Evolutionary conservation across 2,329 filamentous ascomycete genomes (phyloP).

Genomic region (Waltergamsia citrina): DNA sequence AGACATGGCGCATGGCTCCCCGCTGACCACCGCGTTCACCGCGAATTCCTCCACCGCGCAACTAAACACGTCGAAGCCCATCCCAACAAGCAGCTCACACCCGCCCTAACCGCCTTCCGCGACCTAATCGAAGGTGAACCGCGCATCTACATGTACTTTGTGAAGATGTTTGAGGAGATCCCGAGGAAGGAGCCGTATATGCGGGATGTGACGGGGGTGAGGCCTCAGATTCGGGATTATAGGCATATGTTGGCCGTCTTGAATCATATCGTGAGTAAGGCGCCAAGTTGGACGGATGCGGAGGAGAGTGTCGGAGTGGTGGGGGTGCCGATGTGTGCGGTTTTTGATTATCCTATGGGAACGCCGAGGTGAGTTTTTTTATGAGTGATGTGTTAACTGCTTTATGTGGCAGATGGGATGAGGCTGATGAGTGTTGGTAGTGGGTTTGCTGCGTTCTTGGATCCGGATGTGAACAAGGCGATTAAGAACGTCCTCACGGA

Average conservation of each 20-base stretch:
- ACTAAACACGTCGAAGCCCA: slow-evolving; percentile 45
- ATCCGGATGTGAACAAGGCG: slow-evolving; percentile 43
- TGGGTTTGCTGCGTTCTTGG: slow-evolving; percentile 43
- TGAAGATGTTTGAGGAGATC: slow-evolving; percentile 59
- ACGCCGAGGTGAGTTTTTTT: slow-evolving; percentile 31
- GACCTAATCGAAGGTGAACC: slow-evolving; percentile 54
- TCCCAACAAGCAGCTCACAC: slow-evolving; percentile 38
- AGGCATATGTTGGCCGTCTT: slow-evolving; percentile 56
- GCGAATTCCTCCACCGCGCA: slow-evolving; percentile 50
- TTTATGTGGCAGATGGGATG: background rate
- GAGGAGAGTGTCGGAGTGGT: slow-evolving; percentile 42
- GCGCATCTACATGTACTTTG: slow-evolving; percentile 57
- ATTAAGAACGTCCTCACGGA: slow-evolving; percentile 45
- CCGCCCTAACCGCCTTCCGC: slow-evolving; percentile 55
- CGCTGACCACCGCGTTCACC: slow-evolving; percentile 50
- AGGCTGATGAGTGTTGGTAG: slow-evolving; percentile 11
- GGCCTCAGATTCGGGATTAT: slow-evolving; percentile 53
- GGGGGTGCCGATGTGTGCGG: slow-evolving; percentile 41
- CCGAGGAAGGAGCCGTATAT: slow-evolving; percentile 50
- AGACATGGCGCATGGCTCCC: slow-evolving; percentile 54
- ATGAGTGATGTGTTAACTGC: too few relatives aligned
- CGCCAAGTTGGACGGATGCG: slow-evolving; percentile 43
- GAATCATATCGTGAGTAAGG: slow-evolving; percentile 46
- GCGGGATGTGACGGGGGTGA: slow-evolving; percentile 50
- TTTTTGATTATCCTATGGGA: slow-evolving; percentile 48